phyloP scores from a whole-genome alignment of 163 green algal genomes.

The Coccomyxa subellipsoidea region DNA sequence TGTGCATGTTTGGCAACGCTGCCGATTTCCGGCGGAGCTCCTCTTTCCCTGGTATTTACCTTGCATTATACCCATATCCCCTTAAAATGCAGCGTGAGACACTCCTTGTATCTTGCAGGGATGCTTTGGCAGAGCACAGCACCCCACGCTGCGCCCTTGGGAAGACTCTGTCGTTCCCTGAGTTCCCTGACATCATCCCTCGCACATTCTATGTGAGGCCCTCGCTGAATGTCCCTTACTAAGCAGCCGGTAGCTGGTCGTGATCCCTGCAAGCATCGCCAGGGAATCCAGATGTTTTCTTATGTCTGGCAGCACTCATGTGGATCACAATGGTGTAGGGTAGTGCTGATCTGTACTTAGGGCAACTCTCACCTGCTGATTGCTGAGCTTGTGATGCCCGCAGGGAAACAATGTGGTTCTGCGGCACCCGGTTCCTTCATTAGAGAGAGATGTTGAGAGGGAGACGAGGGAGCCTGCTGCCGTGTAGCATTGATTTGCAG shows the following conservation, averaged over 20 bases:
- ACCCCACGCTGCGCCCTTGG: conserved; percentile 16
- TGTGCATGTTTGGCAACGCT: conserved; percentile 1
- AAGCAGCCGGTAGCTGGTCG: background rate
- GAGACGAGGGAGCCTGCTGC: background rate
- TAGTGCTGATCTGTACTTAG: no score
- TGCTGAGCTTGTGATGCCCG: no score
- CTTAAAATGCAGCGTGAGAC: no score
- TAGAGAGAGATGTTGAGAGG: background rate
- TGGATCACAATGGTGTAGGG: no score
- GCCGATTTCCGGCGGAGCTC: no score
- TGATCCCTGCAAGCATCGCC: background rate
- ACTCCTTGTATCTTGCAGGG: conserved; percentile 9
- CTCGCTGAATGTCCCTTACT: background rate
- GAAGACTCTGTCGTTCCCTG: background rate
- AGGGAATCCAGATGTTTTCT: background rate
- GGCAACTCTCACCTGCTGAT: no score
- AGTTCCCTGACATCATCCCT: conserved; percentile 17
- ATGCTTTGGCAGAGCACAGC: conserved; percentile 27
- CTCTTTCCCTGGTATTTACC: background rate
- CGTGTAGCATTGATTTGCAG: background rate
- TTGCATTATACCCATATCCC: no score
- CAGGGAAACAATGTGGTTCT: conserved; percentile 9
- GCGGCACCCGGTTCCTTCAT: background rate
- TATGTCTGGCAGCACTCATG: background rate
- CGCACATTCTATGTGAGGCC: background rate